phyloP scores from a whole-genome alignment of 768 basidiomycete genomes.

The Arthromyces matolae region DNA sequence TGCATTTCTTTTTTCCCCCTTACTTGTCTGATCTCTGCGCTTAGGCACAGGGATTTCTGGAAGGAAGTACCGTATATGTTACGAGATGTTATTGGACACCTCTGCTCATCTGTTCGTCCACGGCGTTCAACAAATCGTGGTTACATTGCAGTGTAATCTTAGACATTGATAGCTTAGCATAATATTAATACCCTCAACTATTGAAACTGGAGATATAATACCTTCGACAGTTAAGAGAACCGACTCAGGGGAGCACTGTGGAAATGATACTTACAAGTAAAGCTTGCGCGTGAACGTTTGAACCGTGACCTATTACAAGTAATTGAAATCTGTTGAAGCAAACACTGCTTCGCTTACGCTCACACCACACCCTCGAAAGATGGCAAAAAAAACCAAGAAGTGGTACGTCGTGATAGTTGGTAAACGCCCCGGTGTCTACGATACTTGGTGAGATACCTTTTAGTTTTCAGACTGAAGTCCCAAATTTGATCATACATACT shows the following conservation, averaged over 20 bases:
- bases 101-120: constrained; percentile 71
- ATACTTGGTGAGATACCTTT: constrained; percentile 29
- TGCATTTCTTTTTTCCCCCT: constrained; percentile 13
- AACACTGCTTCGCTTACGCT: neutral
- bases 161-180: neutral
- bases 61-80: constrained; percentile 85
- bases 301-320: too few species aligned
- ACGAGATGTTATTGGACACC: constrained; percentile 69
- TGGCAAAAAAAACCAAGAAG: constrained; percentile 29
- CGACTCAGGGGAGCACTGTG: neutral
- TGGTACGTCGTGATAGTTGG: constrained; percentile 43
- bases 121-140: constrained; percentile 60
- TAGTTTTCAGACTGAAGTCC: neutral
- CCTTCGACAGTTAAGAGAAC: neutral
- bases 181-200: constrained; percentile 1
- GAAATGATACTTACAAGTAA: too few species aligned
- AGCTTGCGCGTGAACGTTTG: too few species aligned
- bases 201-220: too few species aligned
- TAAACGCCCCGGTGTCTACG: constrained; percentile 34
- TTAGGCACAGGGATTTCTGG: constrained; percentile 88
- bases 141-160: constrained; percentile 66
- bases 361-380: constrained; percentile 10
- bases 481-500: neutral
- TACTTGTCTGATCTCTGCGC: constrained; percentile 10
- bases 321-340: neutral